Evolutionary conservation across 139 green algal genomes (phyloP).

Genomic region (Chlorella sp.): DNA sequence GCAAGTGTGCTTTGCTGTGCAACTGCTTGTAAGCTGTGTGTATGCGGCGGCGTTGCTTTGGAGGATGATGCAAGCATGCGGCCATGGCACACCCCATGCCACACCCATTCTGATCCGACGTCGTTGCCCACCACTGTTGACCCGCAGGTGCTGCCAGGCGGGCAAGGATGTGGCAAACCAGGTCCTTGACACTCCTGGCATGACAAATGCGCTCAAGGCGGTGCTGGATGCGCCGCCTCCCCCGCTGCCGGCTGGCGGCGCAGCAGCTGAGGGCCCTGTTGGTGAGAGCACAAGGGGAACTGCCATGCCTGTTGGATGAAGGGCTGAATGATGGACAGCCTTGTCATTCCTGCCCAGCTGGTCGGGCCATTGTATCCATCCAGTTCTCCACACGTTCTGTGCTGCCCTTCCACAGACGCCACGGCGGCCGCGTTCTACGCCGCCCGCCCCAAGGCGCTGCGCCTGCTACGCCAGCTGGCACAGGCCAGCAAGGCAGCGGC

Average conservation of each 20-base stretch:
- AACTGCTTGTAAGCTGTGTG: too few species aligned
- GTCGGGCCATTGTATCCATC: too few species aligned
- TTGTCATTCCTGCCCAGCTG: too few species aligned
- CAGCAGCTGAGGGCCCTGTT: neutral
- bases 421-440: constrained; percentile 15
- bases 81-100: too few species aligned
- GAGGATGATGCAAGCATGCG: too few species aligned
- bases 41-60: too few species aligned
- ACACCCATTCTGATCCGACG: too few species aligned
- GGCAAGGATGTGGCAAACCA: constrained; percentile 49
- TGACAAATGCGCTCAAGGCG: constrained; percentile 43
- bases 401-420: neutral
- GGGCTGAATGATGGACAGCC: too few species aligned
- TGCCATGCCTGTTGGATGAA: too few species aligned
- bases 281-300: neutral
- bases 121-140: too few species aligned
- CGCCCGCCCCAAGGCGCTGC: constrained; percentile 40
- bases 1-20: neutral
- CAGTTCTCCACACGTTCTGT: too few species aligned
- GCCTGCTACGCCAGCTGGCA: constrained; percentile 63
- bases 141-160: constrained; percentile 32
- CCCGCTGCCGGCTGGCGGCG: neutral
- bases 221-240: constrained; percentile 36
- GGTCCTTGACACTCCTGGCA: constrained; percentile 48
- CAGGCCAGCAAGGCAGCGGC: constrained; percentile 45